These are phyloP conservation scores for Leishmania tropica DNA, from an alignment of 208 protist species.

Conservation along the genomic window DNA sequence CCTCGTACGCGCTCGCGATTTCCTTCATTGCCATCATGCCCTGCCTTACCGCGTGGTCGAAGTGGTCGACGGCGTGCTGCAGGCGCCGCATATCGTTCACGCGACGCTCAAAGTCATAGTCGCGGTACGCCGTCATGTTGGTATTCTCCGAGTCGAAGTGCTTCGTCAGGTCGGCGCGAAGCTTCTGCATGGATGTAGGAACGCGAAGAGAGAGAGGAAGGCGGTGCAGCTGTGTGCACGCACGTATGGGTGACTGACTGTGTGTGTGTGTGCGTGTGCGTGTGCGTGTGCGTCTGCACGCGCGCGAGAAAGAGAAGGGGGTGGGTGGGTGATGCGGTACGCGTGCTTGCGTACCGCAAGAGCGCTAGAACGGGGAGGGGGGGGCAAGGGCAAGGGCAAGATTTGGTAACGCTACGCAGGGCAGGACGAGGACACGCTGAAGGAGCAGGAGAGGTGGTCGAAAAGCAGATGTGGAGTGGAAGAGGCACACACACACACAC, in stretches of 20 bases:
- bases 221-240: not conserved
- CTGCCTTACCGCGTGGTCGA: conserved; percentile 47
- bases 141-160: conserved; percentile 23
- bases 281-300: not conserved
- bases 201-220: not conserved
- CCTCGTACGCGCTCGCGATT: conserved; percentile 61
- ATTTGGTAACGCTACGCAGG: not conserved
- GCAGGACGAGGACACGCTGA: too few species aligned
- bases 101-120: conserved; percentile 63
- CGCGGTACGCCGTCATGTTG: conserved; percentile 41
- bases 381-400: not conserved
- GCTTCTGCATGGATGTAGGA: conserved; percentile 21
- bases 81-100: conserved; percentile 47
- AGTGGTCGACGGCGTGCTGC: conserved; percentile 46
- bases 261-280: not conserved
- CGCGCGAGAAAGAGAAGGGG: not conserved
- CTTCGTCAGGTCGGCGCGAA: conserved; percentile 26
- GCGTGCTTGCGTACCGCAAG: too few species aligned
- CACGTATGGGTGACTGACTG: not conserved
- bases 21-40: conserved; percentile 77
- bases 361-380: not conserved
- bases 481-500: not conserved
- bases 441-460: not conserved
- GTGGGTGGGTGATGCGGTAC: not conserved
- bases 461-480: not conserved